phyloP scores from a whole-genome alignment of 1,139 yeast species.

The Taphrina sp. region DNA sequence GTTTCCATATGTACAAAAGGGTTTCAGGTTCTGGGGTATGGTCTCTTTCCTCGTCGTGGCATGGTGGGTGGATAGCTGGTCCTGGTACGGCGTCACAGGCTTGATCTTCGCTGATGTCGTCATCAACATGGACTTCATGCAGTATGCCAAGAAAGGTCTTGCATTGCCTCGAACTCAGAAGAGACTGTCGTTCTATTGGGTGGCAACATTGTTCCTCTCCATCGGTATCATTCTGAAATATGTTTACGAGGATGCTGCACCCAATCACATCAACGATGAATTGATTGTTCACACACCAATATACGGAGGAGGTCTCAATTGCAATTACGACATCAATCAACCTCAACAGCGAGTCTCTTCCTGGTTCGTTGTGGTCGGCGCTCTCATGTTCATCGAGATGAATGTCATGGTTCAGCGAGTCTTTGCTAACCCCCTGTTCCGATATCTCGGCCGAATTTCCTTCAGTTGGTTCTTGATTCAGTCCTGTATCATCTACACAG shows the following conservation, averaged over 20 bases:
- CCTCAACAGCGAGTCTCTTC: conserved; percentile 30
- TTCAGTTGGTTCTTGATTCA: conserved; percentile 27
- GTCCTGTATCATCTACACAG: conserved; percentile 26
- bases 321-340: conserved; percentile 17
- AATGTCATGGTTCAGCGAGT: conserved; percentile 12
- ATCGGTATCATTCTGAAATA: conserved; percentile 25
- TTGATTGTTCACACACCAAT: conserved; percentile 25
- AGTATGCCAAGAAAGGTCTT: conserved; percentile 14
- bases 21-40: conserved; percentile 12
- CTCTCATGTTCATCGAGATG: conserved; percentile 24
- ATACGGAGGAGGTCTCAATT: conserved; percentile 29
- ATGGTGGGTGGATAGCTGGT: conserved; percentile 30
- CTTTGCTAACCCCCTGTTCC: conserved; percentile 21
- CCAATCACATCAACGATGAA: conserved; percentile 27
- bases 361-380: conserved; percentile 31
- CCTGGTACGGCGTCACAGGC: conserved; percentile 29
- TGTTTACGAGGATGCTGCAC: conserved; percentile 25
- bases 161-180: conserved; percentile 4
- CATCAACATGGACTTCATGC: conserved; percentile 23
- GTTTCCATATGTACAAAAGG: conserved; percentile 22
- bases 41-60: conserved; percentile 12
- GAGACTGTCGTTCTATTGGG: conserved; percentile 15
- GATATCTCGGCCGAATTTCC: conserved; percentile 29
- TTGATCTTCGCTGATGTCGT: conserved; percentile 19
- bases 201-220: conserved; percentile 19